Evolutionary conservation across 257 asterid genomes (phyloP), one percentile per base, ranked within the genome.

Genomic region (Scutellaria baicalensis): DNA sequence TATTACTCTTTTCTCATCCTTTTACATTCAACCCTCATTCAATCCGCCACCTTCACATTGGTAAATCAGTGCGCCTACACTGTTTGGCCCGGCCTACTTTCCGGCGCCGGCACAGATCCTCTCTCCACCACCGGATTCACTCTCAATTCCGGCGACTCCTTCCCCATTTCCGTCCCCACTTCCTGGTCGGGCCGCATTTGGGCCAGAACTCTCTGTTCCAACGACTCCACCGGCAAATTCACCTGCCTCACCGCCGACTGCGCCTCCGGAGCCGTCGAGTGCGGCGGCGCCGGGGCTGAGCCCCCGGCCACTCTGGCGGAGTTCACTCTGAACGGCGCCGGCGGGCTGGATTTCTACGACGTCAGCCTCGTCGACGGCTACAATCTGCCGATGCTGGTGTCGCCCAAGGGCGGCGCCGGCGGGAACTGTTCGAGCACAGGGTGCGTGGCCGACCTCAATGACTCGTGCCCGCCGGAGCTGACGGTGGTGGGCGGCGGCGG

Each of bases 301-400:
- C 92, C 97, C 0, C 95, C 97, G 0, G 86, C 88, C 1, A 88
- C 93, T 0, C 57, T 90, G 60, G 97, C 97, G 0, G 97, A 88
- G 77, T 90, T 90, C 83, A 90, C 95, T 0, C 82, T 90, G 8
- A 84, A 88, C 44, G 97, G 97, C 6, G 83, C 89, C 0, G 84
- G 65, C 1, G 95, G 91, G 8, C 77, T 82, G 6, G 95, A 90
- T 50, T 90, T 85, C 81, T 90, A 82, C 9, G 95, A 90, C 81
- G 95, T 90, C 59, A 90, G 96, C 76, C 84, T 90, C 0, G 97
- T 88, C 3, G 96, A 89, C 81, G 96, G 96, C 0, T 89, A 89
- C 74, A 89, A 89, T 55, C 77, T 89, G 20, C 95, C 96, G 12
- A 83, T 90, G 93, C 20, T 86, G 64, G 86, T 90, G 74, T 80